Evolutionary conservation across 1,284 basidiomycete species (phyloP).

Genomic region (Neolentinus lepideus): DNA sequence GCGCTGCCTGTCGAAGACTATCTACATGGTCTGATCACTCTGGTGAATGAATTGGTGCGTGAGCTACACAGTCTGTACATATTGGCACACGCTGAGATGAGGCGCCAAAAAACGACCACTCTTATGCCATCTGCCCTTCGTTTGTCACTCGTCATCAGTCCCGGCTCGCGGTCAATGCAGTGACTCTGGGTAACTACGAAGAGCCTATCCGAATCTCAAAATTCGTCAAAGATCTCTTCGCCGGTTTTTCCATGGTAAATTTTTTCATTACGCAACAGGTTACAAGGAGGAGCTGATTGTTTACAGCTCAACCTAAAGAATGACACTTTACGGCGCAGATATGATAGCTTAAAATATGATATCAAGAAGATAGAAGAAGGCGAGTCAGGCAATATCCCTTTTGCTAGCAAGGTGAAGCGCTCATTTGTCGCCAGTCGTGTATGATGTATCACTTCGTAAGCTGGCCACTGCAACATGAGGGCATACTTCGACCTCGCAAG

Average conservation of each 20-base stretch:
- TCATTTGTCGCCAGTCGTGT: constrained; percentile 56
- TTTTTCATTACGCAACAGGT: neutral
- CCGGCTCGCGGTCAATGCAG: constrained; percentile 74
- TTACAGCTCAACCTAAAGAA: constrained; percentile 84
- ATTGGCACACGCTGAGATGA: neutral
- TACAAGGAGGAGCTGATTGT: neutral
- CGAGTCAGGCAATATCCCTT: constrained; percentile 21
- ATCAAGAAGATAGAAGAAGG: constrained; percentile 90
- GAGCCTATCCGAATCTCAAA: constrained; percentile 72
- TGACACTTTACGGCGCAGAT: constrained; percentile 68
- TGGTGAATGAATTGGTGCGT: constrained; percentile 77
- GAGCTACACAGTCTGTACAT: neutral
- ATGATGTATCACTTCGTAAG: constrained; percentile 76
- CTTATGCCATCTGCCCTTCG: too few relatives aligned
- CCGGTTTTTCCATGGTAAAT: constrained; percentile 76
- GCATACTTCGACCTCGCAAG: neutral
- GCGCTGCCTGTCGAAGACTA: constrained; percentile 74
- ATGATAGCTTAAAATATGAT: constrained; percentile 81
- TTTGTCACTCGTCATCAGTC: constrained; percentile 40
- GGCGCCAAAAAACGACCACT: too few relatives aligned
- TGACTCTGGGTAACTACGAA: constrained; percentile 77
- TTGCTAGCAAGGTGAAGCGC: neutral
- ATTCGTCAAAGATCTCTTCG: constrained; percentile 79
- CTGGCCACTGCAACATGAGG: constrained; percentile 27
- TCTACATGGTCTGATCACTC: constrained; percentile 73